Evolutionary conservation across 306 rosid species (phyloP).

Genomic region (Quercus ilex): DNA sequence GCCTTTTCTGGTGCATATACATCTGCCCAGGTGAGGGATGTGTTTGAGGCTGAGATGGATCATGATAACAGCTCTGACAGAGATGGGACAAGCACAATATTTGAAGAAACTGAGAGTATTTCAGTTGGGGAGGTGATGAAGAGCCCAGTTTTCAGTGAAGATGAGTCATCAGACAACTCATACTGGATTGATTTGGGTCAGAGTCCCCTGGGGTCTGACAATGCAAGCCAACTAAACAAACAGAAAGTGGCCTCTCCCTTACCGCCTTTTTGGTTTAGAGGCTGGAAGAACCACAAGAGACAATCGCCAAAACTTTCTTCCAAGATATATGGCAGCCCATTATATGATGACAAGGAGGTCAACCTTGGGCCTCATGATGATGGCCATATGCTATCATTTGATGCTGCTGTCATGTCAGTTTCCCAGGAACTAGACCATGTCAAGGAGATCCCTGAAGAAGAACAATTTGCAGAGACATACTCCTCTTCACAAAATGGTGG

Average conservation of each 20-base stretch:
- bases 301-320: slow-evolving; percentile 64
- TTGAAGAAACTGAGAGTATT: slow-evolving; percentile 85
- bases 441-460: slow-evolving; percentile 74
- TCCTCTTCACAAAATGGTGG: slow-evolving; percentile 37
- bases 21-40: slow-evolving; percentile 88
- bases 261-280: slow-evolving; percentile 76
- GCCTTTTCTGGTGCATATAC: slow-evolving; percentile 95
- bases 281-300: slow-evolving; percentile 52
- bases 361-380: slow-evolving; percentile 47
- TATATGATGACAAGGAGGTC: slow-evolving; percentile 63
- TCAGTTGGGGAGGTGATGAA: slow-evolving; percentile 95
- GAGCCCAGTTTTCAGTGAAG: slow-evolving; percentile 97
- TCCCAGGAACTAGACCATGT: slow-evolving; percentile 77
- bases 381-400: slow-evolving; percentile 71
- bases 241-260: slow-evolving; percentile 74
- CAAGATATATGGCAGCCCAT: slow-evolving; percentile 73
- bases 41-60: slow-evolving; percentile 88
- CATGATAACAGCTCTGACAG: slow-evolving; percentile 85
- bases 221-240: slow-evolving; percentile 45
- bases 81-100: slow-evolving; percentile 90
- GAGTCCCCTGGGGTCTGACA: slow-evolving; percentile 85
- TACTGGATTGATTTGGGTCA: slow-evolving; percentile 96
- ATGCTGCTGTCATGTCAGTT: slow-evolving; percentile 77
- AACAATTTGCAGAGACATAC: slow-evolving; percentile 33
- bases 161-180: slow-evolving; percentile 87